Percentiles rank a stretch among this genome's conserved stretches.
Conservation (phyloP, 257 asterid species). For the Penstemon eatonii region DNA sequence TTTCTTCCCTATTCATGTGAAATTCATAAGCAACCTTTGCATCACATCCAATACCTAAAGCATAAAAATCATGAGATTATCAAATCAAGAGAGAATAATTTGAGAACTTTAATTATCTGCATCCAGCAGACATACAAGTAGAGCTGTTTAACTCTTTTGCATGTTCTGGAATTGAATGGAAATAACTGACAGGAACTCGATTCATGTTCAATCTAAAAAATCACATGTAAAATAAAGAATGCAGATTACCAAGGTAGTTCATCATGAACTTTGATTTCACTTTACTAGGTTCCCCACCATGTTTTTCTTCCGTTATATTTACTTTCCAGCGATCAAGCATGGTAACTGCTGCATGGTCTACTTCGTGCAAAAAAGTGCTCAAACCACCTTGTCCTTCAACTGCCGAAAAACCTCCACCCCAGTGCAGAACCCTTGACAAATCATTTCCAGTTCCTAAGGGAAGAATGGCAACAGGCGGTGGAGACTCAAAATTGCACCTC, state of each 20-base stretch:
- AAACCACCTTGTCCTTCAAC: slow-evolving; percentile 80
- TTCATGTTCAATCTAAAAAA: slow-evolving; percentile 10
- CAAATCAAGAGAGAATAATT: background rate
- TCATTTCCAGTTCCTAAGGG: slow-evolving; percentile 94
- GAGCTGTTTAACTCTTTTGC: slow-evolving; percentile 17
- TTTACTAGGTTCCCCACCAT: slow-evolving; percentile 37
- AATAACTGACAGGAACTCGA: slow-evolving; percentile 2
- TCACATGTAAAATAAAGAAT: background rate
- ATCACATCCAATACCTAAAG: slow-evolving; percentile 83
- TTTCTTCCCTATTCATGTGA: slow-evolving; percentile 75
- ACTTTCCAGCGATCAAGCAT: slow-evolving; percentile 93
- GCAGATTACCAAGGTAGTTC: slow-evolving; percentile 76
- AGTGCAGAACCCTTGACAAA: slow-evolving; percentile 70
- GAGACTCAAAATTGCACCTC: slow-evolving; percentile 64
- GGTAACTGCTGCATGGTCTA: slow-evolving; percentile 73
- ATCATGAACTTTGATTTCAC: slow-evolving; percentile 76
- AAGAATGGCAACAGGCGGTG: slow-evolving; percentile 87
- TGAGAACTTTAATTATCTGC: slow-evolving; percentile 16
- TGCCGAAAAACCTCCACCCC: slow-evolving; percentile 83
- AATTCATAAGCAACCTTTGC: slow-evolving; percentile 89
- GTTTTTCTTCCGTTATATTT: slow-evolving; percentile 54
- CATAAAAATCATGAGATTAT: slow-evolving; percentile 20
- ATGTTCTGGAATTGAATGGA: slow-evolving; percentile 6
- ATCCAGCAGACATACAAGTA: slow-evolving; percentile 22
- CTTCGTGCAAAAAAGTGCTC: slow-evolving; percentile 64